Conservation (phyloP, 768 basidiomycete genomes). For the Termitomyces sp. region DNA sequence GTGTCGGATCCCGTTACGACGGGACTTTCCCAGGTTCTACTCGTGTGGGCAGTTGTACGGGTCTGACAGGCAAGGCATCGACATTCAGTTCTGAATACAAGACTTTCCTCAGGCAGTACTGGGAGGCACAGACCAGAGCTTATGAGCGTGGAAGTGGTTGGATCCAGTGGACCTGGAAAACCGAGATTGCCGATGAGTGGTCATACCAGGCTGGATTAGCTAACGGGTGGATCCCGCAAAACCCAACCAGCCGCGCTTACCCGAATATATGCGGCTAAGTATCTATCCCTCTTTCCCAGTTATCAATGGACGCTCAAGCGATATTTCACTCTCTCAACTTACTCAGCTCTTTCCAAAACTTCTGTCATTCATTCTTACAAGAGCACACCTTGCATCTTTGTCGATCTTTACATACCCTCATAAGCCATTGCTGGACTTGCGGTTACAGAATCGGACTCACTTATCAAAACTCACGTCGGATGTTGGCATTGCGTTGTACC, state of each 20-base stretch:
- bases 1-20: slow-evolving; percentile 58
- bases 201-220: slow-evolving; percentile 76
- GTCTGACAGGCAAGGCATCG: slow-evolving; percentile 65
- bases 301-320: background rate
- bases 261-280: slow-evolving; percentile 55
- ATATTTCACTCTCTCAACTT: background rate
- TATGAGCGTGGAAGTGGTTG: slow-evolving; percentile 67
- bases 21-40: slow-evolving; percentile 61
- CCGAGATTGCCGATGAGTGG: slow-evolving; percentile 85
- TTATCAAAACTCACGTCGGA: background rate
- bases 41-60: slow-evolving; percentile 66
- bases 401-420: background rate
- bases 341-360: background rate
- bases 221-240: slow-evolving; percentile 79
- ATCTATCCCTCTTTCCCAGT: background rate
- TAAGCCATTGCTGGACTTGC: background rate
- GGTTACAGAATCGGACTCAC: background rate
- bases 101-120: slow-evolving; percentile 73
- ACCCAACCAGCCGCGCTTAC: slow-evolving; percentile 42
- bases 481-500: background rate
- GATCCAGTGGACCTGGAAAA: slow-evolving; percentile 84
- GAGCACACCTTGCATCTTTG: background rate
- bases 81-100: slow-evolving; percentile 75
- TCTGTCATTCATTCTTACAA: background rate
- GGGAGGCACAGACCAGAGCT: slow-evolving; percentile 78